Evolutionary conservation across 164 flowering plant genomes (phyloP), one percentile per base, ranked within the genome.

Genomic region (Amborella trichopoda): DNA sequence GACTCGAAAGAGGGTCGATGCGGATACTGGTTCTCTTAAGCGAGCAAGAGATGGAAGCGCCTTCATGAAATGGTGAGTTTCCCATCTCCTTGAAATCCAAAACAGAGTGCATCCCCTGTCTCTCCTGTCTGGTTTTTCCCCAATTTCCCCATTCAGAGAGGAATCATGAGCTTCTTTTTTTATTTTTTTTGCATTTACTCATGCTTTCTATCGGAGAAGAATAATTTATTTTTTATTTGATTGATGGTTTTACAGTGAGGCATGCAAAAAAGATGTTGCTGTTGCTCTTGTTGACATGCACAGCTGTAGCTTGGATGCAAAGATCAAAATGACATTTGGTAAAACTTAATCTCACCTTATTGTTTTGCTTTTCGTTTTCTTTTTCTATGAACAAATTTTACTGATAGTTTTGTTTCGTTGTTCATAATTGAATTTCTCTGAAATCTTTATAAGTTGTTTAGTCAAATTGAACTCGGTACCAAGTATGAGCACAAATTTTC

Each of bases 41-140:
- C 86, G 89, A 5, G 87, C 81, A 49, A 79, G 44, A 48, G 78
- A 86, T 46, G 95, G 98, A 51, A 86, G 94, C 34, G 94, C 89
- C 53, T 90, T 90, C 48, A 64, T 78, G 34, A 52, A 63, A 62
- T 84, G 95, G 94, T 89, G 56, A 39, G 14, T 17, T 20, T 22
- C 42, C 6, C 2, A 10, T 6, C 18, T 30, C 14, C 14, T 30
- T n/a, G n/a, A n/a, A n/a, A n/a, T n/a, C n/a, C n/a, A n/a, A n/a
- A n/a, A n/a, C n/a, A n/a, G 0, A 6, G 10, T 8, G 19, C 41
- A 37, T 5, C n/a, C 41, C 19, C 41, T 3, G 19, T 37, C 41
- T 14, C 2, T 37, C 40, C 19, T 14, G 6, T 14, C n/a, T 20
- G n/a, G 10, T 21, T 18, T 1, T 32, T 10, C n/a, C n/a, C 13